Evolutionary conservation across 495 filamentous ascomycete genomes (phyloP), one percentile per base, ranked within the genome.

Genomic region (Corynascus novoguineensis): DNA sequence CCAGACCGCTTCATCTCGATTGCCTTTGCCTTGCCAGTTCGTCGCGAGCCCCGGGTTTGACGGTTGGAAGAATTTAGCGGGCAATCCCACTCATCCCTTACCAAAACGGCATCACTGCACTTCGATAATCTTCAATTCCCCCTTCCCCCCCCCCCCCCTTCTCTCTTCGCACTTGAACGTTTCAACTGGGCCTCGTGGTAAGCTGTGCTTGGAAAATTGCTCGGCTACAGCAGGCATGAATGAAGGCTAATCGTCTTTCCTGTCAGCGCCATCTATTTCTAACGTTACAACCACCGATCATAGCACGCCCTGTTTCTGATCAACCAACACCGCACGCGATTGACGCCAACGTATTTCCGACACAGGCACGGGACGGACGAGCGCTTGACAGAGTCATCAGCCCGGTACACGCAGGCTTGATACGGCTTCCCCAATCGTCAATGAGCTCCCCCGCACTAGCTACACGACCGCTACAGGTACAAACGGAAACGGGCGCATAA

Each of bases 241-340:
- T 66, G 60, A 60, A 68, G 47, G 58, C 68, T 68, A 57, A 70
- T 62, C 68, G 64, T 64, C 60, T 59, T 57, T 34, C 21, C 60
- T 46, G 34, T 53, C 53, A 63, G 57, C 42, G 24, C 50, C 58
- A 49, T 65, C 63, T 52, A 60, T 46, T 34, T 64, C 65, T 61
- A 65, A 63, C 64, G 32, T 27, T 19, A 29, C 28, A 44, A 7
- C 27, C 24, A 24, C 41, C 53, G 44, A 35, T 46, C 55, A 52
- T 50, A 60, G 35, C 54, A 50, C 17, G 27, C 1, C n/a, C 10
- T 31, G 21, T 50, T 7, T 4, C 34, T 4, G 4, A 14, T 34
- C 14, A 15, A 22, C 47, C n/a, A 4, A 28, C 19, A 19, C 28
- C 11, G 12, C 15, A 38, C 21, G 4, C 37, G 37, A 41, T 17